Base-by-base conservation (phyloP, 2,329 filamentous ascomycete species). In the Clarireedia paspali region DNA sequence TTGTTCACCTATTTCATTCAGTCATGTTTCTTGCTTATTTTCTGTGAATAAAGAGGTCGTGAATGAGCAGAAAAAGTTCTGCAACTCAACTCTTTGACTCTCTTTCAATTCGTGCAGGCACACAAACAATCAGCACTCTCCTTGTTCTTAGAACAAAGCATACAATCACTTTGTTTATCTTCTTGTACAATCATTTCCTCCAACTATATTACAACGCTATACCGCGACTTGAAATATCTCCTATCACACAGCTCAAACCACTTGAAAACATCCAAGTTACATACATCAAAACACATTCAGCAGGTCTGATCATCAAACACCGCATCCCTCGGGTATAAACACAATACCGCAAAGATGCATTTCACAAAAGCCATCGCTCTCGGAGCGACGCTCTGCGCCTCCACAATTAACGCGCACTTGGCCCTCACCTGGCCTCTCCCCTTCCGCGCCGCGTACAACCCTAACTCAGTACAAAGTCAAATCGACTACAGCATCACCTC, bases 401-500 rank as follows among this genome's bases (percentile, higher is more conserved):
- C 47, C 6, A 24, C 26, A 9, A 42, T 50, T 36, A 39, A 47
- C 26, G 58, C 45, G 3, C 62, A 63, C 52, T 58, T 63, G 58
- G 45, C 56, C 15, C 39, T 63, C 42, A 56, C 53, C 2, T 57
- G 27, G 17, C 62, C 62, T 6, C n/a, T 42, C 4, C 57, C 60
- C 14, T 53, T 63, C 42, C 51, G 57, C 17, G 48, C 49, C 12
- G 48, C 46, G 15, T 20, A 14, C 24, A 63, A 63, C 36, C 56
- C 52, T 3, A 40, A 57, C 20, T 15, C 30, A 1, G 24, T 42
- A 5, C 6, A 49, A 5, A 47, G 39, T 24, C 45, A 51, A 2
- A 49, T 47, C 0, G 61, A 63, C 26, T 63, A 58, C 42, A 53
- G 36, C 12, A 62, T 63, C 52, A 57, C 57, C 2, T 5, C 52